Evolutionary conservation across 805 yeast genomes (phyloP).

Genomic region (Cyberlindnera americana): DNA sequence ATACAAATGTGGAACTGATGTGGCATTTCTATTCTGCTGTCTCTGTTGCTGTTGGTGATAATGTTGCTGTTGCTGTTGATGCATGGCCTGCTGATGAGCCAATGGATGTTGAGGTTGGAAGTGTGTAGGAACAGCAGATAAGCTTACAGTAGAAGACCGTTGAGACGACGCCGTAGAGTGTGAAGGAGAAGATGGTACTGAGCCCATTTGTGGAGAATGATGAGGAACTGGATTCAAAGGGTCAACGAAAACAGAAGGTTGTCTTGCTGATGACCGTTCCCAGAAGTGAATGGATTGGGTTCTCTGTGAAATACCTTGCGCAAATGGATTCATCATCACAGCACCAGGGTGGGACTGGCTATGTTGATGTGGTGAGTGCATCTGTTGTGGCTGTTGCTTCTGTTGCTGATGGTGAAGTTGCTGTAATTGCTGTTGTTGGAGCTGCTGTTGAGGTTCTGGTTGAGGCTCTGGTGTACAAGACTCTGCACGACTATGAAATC

Average conservation of each 20-base stretch:
- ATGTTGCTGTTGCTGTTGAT: constrained; percentile 1
- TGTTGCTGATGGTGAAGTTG: not conserved
- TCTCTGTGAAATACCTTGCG: constrained; percentile 11
- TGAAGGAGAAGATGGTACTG: constrained; percentile 11
- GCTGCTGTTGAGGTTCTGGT: constrained; percentile 3
- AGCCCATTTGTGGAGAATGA: constrained; percentile 8
- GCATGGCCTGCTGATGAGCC: not conserved
- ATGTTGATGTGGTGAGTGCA: not conserved
- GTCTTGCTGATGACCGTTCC: constrained; percentile 23
- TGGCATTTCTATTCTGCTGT: constrained; percentile 4
- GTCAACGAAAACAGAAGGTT: constrained; percentile 27
- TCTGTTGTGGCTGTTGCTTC: constrained; percentile 2
- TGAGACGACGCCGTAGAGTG: constrained; percentile 9
- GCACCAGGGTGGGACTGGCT: not conserved
- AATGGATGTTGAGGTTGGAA: constrained; percentile 8
- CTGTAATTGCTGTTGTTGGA: constrained; percentile 3
- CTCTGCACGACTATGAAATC: constrained; percentile 21
- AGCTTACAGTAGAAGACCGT: constrained; percentile 11
- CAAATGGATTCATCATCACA: constrained; percentile 12
- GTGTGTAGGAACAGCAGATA: constrained; percentile 7
- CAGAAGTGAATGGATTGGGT: constrained; percentile 26
- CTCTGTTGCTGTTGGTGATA: constrained; percentile 2
- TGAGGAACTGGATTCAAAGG: constrained; percentile 21
- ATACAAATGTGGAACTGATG: constrained; percentile 17
- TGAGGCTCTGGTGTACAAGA: constrained; percentile 10